A percentile compares a stretch with the other conserved stretches of the same genome.
phyloP scores from a whole-genome alignment of 495 filamentous ascomycete species.

The Aspergillus baeticus region DNA sequence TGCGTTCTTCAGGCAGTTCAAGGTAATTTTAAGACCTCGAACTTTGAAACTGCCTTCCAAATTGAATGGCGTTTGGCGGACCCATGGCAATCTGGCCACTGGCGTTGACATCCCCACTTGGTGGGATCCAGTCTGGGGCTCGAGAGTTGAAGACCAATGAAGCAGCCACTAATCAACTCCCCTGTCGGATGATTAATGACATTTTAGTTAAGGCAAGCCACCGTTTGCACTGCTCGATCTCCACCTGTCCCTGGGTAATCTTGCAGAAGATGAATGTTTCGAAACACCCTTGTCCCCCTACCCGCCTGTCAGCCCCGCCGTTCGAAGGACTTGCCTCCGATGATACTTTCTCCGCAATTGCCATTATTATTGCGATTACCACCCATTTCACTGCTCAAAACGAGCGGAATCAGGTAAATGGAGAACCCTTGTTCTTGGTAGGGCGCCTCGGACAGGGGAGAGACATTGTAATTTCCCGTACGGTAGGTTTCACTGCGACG shows the following conservation, averaged over 20 bases:
- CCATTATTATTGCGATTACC: neutral
- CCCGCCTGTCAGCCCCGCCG: conserved; percentile 24
- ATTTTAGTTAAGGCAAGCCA: conserved; percentile 19
- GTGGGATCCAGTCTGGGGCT: conserved; percentile 10
- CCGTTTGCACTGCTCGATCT: conserved; percentile 15
- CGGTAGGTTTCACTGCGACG: neutral
- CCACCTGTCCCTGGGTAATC: conserved; percentile 30
- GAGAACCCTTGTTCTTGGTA: neutral
- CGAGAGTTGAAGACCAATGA: conserved; percentile 4
- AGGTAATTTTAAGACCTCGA: neutral
- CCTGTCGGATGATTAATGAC: conserved; percentile 14
- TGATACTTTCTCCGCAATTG: conserved; percentile 7
- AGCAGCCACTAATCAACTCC: neutral
- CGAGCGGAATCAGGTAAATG: neutral
- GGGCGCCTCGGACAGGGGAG: neutral
- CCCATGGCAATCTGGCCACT: conserved; percentile 10
- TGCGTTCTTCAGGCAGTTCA: neutral
- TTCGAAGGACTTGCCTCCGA: conserved; percentile 19
- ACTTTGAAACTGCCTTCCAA: neutral
- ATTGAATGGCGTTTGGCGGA: conserved; percentile 3
- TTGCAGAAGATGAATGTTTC: conserved; percentile 21
- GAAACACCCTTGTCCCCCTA: conserved; percentile 20
- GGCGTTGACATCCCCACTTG: conserved; percentile 17
- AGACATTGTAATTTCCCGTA: neutral
- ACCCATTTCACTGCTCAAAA: neutral